These are phyloP conservation scores for Takakia lepidozioides DNA, from an alignment of 225 moss, liverwort and hornwort species.

Conservation along the genomic window DNA sequence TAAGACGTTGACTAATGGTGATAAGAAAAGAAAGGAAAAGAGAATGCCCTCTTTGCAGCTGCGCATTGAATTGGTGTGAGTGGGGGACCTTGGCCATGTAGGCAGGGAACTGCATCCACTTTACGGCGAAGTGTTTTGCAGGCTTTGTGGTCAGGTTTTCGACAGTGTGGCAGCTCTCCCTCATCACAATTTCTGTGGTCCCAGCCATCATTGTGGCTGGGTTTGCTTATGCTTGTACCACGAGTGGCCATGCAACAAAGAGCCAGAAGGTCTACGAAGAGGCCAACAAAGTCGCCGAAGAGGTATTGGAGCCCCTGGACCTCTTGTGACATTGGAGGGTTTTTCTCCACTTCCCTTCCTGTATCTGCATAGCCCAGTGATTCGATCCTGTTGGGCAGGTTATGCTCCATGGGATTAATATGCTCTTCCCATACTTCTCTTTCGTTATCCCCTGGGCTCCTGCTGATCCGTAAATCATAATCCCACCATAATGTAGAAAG, in stretches of 20 bases:
- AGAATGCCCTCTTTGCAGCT: too few relatives aligned
- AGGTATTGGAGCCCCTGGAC: constrained; percentile 14
- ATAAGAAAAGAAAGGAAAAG: not conserved
- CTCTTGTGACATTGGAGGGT: too few relatives aligned
- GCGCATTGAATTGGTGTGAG: too few relatives aligned
- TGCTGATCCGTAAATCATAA: too few relatives aligned
- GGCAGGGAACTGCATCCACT: too few relatives aligned
- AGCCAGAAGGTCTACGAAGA: constrained; percentile 37
- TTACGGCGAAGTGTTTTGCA: constrained; percentile 40
- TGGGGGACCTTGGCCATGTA: not conserved
- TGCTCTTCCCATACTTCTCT: not conserved
- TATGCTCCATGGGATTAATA: not conserved
- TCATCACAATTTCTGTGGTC: constrained; percentile 42
- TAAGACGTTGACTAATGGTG: not conserved
- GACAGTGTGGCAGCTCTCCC: constrained; percentile 56
- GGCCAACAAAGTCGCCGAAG: constrained; percentile 43
- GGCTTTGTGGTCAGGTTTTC: constrained; percentile 39
- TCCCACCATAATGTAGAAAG: too few relatives aligned
- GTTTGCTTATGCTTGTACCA: constrained; percentile 36
- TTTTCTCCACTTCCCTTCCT: too few relatives aligned
- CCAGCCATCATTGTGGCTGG: constrained; percentile 47
- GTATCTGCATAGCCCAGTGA: not conserved
- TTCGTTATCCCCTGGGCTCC: not conserved
- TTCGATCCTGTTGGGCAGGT: not conserved
- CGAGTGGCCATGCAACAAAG: constrained; percentile 43